Percentiles rank a stretch among this genome's conserved stretches.
Evolutionary conservation across 352 stramenopile genomes (phyloP).

Genomic region (Thalassiosira ordinaria): DNA sequence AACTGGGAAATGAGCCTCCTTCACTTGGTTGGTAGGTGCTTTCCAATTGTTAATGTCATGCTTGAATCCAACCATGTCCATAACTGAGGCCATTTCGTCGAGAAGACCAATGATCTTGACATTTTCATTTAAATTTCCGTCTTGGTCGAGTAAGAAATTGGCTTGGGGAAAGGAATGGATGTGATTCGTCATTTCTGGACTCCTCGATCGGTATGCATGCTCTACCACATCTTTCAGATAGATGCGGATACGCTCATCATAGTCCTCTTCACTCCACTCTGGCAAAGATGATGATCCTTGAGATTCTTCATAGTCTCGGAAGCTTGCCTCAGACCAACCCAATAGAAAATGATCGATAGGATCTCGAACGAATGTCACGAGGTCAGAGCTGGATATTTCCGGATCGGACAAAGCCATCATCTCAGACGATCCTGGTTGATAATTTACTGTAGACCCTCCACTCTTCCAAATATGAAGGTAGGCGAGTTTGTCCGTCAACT

Average conservation of each 20-base stretch:
- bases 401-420: not conserved
- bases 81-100: conserved; percentile 1
- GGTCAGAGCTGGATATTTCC: conserved; percentile 14
- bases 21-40: not conserved
- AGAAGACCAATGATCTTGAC: conserved; percentile 27
- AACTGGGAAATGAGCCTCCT: conserved; percentile 19
- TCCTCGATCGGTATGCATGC: not conserved
- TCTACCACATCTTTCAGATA: not conserved
- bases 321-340: conserved; percentile 14
- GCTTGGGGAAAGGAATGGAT: conserved; percentile 38
- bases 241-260: not conserved
- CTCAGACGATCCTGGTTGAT: not conserved
- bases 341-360: conserved; percentile 42
- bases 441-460: conserved; percentile 27
- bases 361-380: conserved; percentile 40
- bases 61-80: conserved; percentile 4
- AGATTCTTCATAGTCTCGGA: conserved; percentile 12
- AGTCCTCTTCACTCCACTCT: no score
- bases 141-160: conserved; percentile 19
- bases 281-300: not conserved
- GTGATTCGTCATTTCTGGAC: no score
- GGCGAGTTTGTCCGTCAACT: no score
- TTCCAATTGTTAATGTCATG: conserved; percentile 2
- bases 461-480: conserved; percentile 43
- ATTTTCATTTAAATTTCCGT: not conserved